Base-by-base conservation (phyloP, 352 stramenopile species). In the Globisporangium barbulae region DNA sequence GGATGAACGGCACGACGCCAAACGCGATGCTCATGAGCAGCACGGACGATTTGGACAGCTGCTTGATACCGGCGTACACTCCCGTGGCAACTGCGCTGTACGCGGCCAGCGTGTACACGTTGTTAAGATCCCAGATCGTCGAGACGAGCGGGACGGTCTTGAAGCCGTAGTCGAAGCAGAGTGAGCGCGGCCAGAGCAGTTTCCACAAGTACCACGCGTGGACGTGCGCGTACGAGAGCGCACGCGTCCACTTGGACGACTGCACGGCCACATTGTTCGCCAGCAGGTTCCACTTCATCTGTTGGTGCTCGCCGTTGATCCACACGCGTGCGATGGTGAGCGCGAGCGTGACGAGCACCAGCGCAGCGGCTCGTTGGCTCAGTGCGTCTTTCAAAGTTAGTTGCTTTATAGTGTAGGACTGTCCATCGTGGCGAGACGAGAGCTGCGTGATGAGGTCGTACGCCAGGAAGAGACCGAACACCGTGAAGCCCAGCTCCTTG, bases 91-190 rank as follows among this genome's bases (percentile, higher is more conserved):
- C 73, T 0, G 53, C 25, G 0, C 44, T 33, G 68, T 98, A 98
- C 2, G 88, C 79, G 2, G 72, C 5, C 0, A 90, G 15, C 2
- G 88, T 89, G 22, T 80, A 67, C 21, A 86, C 4, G 44, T 95
- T 97, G 22, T 78, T 78, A 0, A 65, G 21, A 41, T 97, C 86
- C 5, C 31, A 49, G 4, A 91, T 21, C 28, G 41, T 64, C 19
- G 73, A 67, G 49, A 97, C 80, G 37, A 93, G 68, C 2, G 83
- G 77, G 12, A 97, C 85, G 10, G 87, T 95, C 42, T 88, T 86
- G 61, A 91, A 97, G 19, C 92, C 93, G 53, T 97, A 97, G 77
- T 98, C 90, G 49, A 96, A 98, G 59, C 75, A 89, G 5, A 98
- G 73, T 67, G 75, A 81, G 15, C 76, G 75, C 17, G 93, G 92